Conservation (phyloP, 2,329 filamentous ascomycete genomes). For the Hymenoscyphus infarciens region DNA sequence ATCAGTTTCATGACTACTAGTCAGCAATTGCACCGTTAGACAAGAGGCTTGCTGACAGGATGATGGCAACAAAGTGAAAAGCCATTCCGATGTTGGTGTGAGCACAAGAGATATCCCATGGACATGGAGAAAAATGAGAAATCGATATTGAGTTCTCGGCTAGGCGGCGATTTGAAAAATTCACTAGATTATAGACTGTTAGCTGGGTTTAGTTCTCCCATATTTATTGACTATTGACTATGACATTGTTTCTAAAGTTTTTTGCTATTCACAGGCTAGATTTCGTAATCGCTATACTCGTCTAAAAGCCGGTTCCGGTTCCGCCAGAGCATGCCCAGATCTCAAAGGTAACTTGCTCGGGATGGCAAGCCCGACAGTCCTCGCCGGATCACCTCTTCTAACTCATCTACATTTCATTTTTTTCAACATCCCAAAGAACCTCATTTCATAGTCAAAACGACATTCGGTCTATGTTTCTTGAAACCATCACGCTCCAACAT, state of each 20-base stretch:
- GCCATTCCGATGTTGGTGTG: neutral
- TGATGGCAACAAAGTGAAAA: constrained; percentile 8
- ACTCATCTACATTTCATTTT: too few species aligned
- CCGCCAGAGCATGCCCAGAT: neutral
- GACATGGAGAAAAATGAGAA: too few species aligned
- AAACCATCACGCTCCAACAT: constrained; percentile 38
- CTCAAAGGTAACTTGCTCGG: neutral
- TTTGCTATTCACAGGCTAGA: too few species aligned
- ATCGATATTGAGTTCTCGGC: too few species aligned
- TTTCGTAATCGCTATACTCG: too few species aligned
- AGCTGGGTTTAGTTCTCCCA: too few species aligned
- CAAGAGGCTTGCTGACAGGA: constrained; percentile 4
- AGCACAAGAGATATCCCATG: neutral
- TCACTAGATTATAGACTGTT: too few species aligned
- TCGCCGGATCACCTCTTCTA: neutral
- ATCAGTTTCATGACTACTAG: constrained; percentile 8
- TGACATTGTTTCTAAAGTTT: too few species aligned
- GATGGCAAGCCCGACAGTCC: neutral
- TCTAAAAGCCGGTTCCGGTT: too few species aligned
- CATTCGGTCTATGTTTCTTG: neutral
- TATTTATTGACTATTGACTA: too few species aligned
- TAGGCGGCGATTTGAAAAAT: too few species aligned
- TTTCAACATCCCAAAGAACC: neutral
- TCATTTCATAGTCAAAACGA: neutral
- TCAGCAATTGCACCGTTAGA: constrained; percentile 8